Percentiles rank a stretch among this genome's conserved stretches.
Evolutionary conservation across 495 filamentous ascomycete genomes (phyloP).

Genomic region (Rostrohypoxylon terebratum): DNA sequence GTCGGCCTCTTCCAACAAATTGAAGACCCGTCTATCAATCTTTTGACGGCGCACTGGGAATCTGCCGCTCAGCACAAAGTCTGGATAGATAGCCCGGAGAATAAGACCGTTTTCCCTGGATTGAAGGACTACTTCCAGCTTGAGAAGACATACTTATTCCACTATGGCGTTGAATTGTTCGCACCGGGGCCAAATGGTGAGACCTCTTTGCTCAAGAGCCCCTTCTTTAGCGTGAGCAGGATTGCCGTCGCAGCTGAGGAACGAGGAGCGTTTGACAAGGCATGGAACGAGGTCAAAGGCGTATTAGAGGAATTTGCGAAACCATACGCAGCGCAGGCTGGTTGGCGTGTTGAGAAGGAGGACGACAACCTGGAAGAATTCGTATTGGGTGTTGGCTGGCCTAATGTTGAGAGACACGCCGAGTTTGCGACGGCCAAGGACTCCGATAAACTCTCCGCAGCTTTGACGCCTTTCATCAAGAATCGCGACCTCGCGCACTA

Average conservation of each 20-base stretch:
- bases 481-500: slow-evolving; percentile 61
- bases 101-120: slow-evolving; percentile 39
- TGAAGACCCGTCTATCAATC: slow-evolving; percentile 60
- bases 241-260: slow-evolving; percentile 57
- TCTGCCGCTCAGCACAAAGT: slow-evolving; percentile 59
- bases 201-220: slow-evolving; percentile 53
- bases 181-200: slow-evolving; percentile 25
- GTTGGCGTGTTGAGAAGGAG: slow-evolving; percentile 64
- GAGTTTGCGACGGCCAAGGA: slow-evolving; percentile 55
- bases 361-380: slow-evolving; percentile 60
- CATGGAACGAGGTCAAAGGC: slow-evolving; percentile 54
- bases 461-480: slow-evolving; percentile 48
- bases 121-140: slow-evolving; percentile 45
- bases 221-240: slow-evolving; percentile 58
- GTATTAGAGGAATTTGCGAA: slow-evolving; percentile 57
- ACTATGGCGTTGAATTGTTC: slow-evolving; percentile 58
- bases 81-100: slow-evolving; percentile 60
- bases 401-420: slow-evolving; percentile 58
- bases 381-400: slow-evolving; percentile 65
- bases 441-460: slow-evolving; percentile 54
- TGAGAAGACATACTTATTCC: slow-evolving; percentile 54
- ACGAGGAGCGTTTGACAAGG: slow-evolving; percentile 57
- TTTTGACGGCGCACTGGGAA: slow-evolving; percentile 65
- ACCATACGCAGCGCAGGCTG: slow-evolving; percentile 53
- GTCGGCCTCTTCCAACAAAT: slow-evolving; percentile 57